These are phyloP conservation scores for Agarophyton chilense DNA, from an alignment of 23 red algal genomes.

Conservation along the genomic window DNA sequence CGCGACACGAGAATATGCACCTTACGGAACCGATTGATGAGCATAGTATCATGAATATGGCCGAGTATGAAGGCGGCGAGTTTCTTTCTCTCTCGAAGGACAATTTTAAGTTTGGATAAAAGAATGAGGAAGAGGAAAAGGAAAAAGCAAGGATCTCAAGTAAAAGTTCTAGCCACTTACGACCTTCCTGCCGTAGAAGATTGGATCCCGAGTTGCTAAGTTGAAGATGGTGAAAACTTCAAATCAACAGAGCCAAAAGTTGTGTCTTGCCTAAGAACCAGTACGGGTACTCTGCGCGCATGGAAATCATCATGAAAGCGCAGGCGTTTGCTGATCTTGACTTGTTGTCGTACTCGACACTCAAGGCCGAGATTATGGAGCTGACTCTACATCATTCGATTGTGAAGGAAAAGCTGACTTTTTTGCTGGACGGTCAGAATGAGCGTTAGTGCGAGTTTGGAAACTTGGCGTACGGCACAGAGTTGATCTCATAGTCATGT, in stretches of 20 bases:
- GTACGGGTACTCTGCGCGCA: slow-evolving; percentile 84
- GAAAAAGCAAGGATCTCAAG: slow-evolving; percentile 62
- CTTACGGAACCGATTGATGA: slow-evolving; percentile 92
- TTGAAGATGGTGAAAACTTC: slow-evolving; percentile 88
- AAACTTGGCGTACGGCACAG: slow-evolving; percentile 78
- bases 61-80: slow-evolving; percentile 82
- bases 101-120: slow-evolving; percentile 80
- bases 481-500: slow-evolving; percentile 72
- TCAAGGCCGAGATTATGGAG: slow-evolving; percentile 85
- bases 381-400: slow-evolving; percentile 81
- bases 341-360: slow-evolving; percentile 61
- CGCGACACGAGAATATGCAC: slow-evolving; percentile 86
- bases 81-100: slow-evolving; percentile 81
- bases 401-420: slow-evolving; percentile 46
- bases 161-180: slow-evolving; percentile 73
- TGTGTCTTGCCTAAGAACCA: slow-evolving; percentile 74
- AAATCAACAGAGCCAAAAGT: slow-evolving; percentile 62
- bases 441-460: slow-evolving; percentile 48
- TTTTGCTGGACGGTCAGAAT: slow-evolving; percentile 46
- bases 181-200: slow-evolving; percentile 61
- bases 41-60: slow-evolving; percentile 73
- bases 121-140: slow-evolving; percentile 78
- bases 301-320: slow-evolving; percentile 88
- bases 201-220: slow-evolving; percentile 76
- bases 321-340: slow-evolving; percentile 90